These are phyloP conservation scores for Pelargonium citronellum DNA, from an alignment of 441 rosid species.

Conservation along the genomic window DNA sequence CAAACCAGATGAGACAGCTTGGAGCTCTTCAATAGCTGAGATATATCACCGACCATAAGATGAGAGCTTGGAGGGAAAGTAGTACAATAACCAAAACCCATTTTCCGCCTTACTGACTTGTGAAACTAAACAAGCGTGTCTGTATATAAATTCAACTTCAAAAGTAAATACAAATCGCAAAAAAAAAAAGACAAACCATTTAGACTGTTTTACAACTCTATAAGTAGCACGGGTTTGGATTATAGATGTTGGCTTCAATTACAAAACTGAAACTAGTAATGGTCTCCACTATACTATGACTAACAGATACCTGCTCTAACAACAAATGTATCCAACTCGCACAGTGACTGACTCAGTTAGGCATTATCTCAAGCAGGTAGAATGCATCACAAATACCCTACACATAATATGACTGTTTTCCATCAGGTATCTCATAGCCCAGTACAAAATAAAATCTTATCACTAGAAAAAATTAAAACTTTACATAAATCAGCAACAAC, in stretches of 20 bases:
- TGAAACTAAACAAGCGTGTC: background rate
- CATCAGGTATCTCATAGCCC: background rate
- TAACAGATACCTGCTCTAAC: background rate
- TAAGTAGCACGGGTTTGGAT: background rate
- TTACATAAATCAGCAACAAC: background rate
- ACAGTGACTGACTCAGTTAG: no score
- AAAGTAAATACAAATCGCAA: background rate
- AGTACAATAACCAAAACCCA: constrained; percentile 2
- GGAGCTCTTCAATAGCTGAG: background rate
- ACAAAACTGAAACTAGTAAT: background rate
- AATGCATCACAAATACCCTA: background rate
- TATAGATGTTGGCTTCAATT: background rate
- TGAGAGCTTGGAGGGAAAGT: constrained; percentile 1
- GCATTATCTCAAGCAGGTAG: background rate
- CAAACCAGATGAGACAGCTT: constrained; percentile 27
- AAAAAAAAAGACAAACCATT: background rate
- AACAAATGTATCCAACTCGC: no score
- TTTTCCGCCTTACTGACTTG: background rate
- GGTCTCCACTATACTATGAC: background rate
- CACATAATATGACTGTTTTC: background rate
- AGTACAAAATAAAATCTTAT: background rate
- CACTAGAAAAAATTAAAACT: background rate
- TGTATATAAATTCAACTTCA: background rate
- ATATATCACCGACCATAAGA: background rate
- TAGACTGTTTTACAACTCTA: background rate